phyloP scores from a whole-genome alignment of 2,329 filamentous ascomycete species.

The Cladobotryum protrusum region DNA sequence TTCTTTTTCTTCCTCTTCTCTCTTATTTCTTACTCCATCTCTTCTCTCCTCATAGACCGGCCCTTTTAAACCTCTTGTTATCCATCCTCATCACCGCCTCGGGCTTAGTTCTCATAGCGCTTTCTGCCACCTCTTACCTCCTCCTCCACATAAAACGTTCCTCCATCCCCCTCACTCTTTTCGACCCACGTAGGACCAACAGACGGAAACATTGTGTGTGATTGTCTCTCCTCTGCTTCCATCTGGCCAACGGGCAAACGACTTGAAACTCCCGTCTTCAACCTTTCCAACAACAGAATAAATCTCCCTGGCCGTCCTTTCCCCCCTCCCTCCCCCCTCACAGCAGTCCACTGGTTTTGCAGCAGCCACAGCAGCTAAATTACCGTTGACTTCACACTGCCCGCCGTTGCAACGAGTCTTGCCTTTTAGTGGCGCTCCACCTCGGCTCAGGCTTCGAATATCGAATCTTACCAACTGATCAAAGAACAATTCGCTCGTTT shows the following conservation, averaged over 20 bases:
- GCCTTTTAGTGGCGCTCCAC: background rate
- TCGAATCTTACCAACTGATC: background rate
- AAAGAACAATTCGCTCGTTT: slow-evolving; percentile 6
- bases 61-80: background rate
- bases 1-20: background rate
- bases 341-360: too few relatives aligned
- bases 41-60: background rate
- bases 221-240: too few relatives aligned
- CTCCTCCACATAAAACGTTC: too few relatives aligned
- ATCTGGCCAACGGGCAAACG: too few relatives aligned
- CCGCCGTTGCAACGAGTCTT: background rate
- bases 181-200: background rate
- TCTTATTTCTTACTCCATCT: background rate
- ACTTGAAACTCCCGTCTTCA: too few relatives aligned
- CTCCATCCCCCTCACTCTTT: background rate
- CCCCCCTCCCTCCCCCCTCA: too few relatives aligned
- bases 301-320: too few relatives aligned
- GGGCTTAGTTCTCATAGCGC: too few relatives aligned
- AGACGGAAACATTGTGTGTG: background rate
- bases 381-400: background rate
- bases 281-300: too few relatives aligned
- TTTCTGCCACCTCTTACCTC: too few relatives aligned
- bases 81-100: too few relatives aligned
- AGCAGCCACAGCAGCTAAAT: too few relatives aligned
- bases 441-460: background rate